phyloP scores from a whole-genome alignment of 371 early-diverging fungal species.

The Haplosporangium sp. region DNA sequence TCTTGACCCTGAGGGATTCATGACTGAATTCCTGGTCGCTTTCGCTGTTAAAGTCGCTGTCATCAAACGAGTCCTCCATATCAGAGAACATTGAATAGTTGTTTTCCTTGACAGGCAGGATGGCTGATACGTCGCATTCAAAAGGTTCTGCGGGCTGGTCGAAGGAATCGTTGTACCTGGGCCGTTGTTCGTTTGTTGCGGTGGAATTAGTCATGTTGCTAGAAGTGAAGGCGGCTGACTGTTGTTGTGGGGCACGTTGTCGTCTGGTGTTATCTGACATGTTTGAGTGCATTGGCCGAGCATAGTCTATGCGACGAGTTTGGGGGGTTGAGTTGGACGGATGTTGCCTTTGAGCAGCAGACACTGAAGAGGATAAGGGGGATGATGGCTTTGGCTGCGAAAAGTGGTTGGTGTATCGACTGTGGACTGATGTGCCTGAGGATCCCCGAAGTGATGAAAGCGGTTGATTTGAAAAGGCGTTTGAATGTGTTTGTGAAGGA shows the following conservation, averaged over 20 bases:
- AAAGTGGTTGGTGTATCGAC: no score
- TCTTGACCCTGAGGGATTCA: no score
- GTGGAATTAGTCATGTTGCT: neutral
- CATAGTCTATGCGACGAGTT: neutral
- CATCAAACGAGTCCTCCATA: slow-evolving; percentile 28
- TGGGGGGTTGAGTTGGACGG: no score
- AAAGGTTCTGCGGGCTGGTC: slow-evolving; percentile 53
- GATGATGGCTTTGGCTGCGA: neutral
- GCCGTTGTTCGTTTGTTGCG: neutral
- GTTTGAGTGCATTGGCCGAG: neutral
- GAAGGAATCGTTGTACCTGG: slow-evolving; percentile 42
- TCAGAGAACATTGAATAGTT: slow-evolving; percentile 20
- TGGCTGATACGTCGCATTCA: slow-evolving; percentile 48
- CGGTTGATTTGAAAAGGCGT: no score
- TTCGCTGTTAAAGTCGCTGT: neutral
- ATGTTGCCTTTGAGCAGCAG: no score
- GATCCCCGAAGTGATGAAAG: no score
- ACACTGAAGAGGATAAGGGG: neutral
- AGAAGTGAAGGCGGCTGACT: neutral
- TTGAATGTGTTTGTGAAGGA: no score
- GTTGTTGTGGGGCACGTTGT: neutral
- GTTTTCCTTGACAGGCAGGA: slow-evolving; percentile 26
- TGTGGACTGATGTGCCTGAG: no score
- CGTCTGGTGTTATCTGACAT: neutral
- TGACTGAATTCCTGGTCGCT: neutral